Evolutionary conservation across 352 stramenopile genomes (phyloP), one percentile per base, ranked within the genome.

Genomic region (Pythium rhizo-oryzae): DNA sequence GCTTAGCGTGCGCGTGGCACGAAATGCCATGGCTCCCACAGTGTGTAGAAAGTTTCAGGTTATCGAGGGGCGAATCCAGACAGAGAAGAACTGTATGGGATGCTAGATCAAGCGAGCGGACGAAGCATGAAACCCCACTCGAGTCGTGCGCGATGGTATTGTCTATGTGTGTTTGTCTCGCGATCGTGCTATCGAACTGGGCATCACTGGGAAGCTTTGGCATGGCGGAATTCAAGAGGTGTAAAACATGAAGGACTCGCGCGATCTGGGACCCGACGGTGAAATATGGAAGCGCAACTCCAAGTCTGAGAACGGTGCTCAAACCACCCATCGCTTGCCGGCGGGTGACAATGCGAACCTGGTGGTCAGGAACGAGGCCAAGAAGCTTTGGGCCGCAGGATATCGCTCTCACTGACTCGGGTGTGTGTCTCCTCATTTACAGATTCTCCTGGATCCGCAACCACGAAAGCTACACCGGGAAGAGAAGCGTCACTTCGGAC

Each of bases 21-120:
- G 49, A n/a, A 55, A 24, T 16, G 56, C 41, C 15, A 21, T 7
- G 15, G 28, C 41, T 16, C 41, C 41, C 18, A 37, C 58, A 64
- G 50, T 67, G 46, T 59, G 60, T 67, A 67, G 60, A 67, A 54
- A 67, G 60, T 33, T 30, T 43, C 44, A 46, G 39, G 58, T 30
- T 64, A 30, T 30, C 44, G 58, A 50, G 25, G 46, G 13, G 39
- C 44, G 58, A 56, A 21, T 58, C 52, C 15, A 11, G 18, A 24
- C 6, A 15, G 25, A 52, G 50, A 59, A 52, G 56, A 35, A 57
- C 39, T 60, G n/a, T 61, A 62, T 67, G 61, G 35, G 61, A 61
- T 37, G 61, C 46, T 67, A 67, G 61, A 62, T 62, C 43, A 54
- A 58, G 51, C 61, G 41, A 67, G 61, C 61, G 41, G 61, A 67